Evolutionary conservation across 2,329 filamentous ascomycete species (phyloP), one percentile per base, ranked within the genome.

Genomic region (Talaromyces sp.): DNA sequence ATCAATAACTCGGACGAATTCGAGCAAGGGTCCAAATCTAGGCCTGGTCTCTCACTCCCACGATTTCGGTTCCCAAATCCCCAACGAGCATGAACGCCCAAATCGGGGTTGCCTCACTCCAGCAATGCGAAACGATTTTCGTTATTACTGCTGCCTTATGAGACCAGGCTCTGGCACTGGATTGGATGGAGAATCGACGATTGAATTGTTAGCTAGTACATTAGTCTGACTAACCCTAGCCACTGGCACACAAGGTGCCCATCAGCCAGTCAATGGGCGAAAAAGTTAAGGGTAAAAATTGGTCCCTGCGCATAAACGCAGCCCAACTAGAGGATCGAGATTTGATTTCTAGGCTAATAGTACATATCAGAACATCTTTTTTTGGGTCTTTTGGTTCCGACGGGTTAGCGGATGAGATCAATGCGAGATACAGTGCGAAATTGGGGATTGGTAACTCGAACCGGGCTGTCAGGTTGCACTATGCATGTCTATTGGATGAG

Each of bases 131-230:
- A 37, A 54, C 8, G 1, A 2, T 14, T 35, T 33, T 33, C 12
- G 5, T 16, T 37, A 35, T 52, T 52, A 52, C 48, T 54, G 50
- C 50, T 54, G 50, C 50, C 50, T 54, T 54, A 54, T 54, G n/a
- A 54, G n/a, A 54, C 31, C 9, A n/a, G n/a, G 2, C 2, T 35
- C 28, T 54, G 11, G n/a, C n/a, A 37, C 37, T 11, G 50, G 50
- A 54, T 54, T 54, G 50, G 50, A 35, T 54, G n/a, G 11, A 37
- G 31, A 54, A 21, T 37, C 8, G 31, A 23, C 31, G 31, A 25
- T 54, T 35, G 50, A 35, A 35, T 4, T 37, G 37, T 21, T 16
- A 54, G 46, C 31, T 23, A 37, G 50, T 33, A 18, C 16, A n/a
- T 18, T 52, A 33, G 48, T 52, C 9, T 7, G 28, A 4, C 21